Evolutionary conservation across 192 early-diverging fungal species (phyloP).

Genomic region (Gamsiella multidivaricata): DNA sequence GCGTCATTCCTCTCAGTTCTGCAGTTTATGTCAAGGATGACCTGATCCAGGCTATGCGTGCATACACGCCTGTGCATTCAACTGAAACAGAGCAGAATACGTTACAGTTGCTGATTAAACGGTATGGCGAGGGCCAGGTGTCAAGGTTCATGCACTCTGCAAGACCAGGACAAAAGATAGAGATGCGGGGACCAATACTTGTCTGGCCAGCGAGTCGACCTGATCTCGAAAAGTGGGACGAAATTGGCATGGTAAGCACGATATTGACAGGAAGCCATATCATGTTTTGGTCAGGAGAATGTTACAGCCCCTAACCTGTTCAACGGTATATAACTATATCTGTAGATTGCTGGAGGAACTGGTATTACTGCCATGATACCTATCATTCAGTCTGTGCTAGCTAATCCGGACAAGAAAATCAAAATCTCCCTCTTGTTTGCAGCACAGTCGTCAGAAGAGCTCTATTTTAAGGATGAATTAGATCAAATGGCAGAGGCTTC

Average conservation of each 20-base stretch:
- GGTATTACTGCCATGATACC: conserved; percentile 82
- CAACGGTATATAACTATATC: not conserved
- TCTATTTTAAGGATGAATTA: conserved; percentile 65
- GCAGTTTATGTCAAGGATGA: conserved; percentile 78
- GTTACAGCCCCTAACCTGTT: not conserved
- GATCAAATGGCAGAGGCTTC: conserved; percentile 60
- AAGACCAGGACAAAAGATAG: conserved; percentile 64
- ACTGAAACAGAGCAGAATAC: conserved; percentile 56
- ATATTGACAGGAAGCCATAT: not conserved
- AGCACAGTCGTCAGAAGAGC: conserved; percentile 57
- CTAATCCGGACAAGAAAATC: conserved; percentile 56
- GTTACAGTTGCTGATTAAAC: conserved; percentile 75
- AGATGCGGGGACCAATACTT: conserved; percentile 73
- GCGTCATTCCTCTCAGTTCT: conserved; percentile 63
- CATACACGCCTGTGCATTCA: conserved; percentile 74
- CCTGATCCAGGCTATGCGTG: conserved; percentile 72
- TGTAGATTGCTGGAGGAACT: conserved; percentile 80
- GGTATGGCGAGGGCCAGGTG: conserved; percentile 71
- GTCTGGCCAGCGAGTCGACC: conserved; percentile 60
- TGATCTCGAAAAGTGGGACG: conserved; percentile 53
- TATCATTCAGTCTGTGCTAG: conserved; percentile 62
- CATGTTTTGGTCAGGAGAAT: conserved; percentile 2
- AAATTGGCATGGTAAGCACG: conserved; percentile 64
- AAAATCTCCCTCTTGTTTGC: conserved; percentile 64
- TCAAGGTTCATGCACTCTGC: conserved; percentile 70